Conservation (phyloP, 352 stramenopile genomes). For the Phytophthora melonis region DNA sequence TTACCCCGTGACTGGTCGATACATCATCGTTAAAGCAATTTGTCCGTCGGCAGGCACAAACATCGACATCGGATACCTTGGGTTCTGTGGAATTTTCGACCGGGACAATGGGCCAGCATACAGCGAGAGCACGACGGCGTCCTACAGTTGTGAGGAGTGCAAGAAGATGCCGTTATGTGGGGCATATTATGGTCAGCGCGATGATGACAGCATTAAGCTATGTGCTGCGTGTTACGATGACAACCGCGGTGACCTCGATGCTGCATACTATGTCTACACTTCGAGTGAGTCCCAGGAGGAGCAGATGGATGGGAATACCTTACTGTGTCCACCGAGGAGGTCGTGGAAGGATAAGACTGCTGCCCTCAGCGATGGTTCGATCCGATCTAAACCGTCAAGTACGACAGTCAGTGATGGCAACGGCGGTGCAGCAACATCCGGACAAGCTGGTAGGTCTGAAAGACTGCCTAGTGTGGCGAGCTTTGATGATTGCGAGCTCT, state of each 20-base stretch:
- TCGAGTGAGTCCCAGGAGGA: slow-evolving; percentile 46
- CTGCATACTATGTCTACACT: slow-evolving; percentile 57
- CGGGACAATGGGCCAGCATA: slow-evolving; percentile 87
- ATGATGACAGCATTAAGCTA: slow-evolving; percentile 67
- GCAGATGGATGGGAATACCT: slow-evolving; percentile 39
- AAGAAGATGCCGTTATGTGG: slow-evolving; percentile 48
- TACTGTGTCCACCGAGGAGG: slow-evolving; percentile 65
- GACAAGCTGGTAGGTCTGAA: slow-evolving; percentile 12
- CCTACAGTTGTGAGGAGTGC: slow-evolving; percentile 76
- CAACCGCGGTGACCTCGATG: slow-evolving; percentile 66
- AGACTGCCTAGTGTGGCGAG: slow-evolving; percentile 28
- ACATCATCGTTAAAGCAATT: slow-evolving; percentile 84
- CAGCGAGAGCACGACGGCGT: slow-evolving; percentile 46
- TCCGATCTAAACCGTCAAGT: slow-evolving; percentile 40
- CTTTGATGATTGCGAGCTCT: slow-evolving; percentile 89
- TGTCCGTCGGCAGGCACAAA: slow-evolving; percentile 72
- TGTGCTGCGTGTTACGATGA: slow-evolving; percentile 85
- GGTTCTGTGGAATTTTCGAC: slow-evolving; percentile 83
- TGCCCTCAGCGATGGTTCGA: slow-evolving; percentile 46
- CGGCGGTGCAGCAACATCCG: slow-evolving; percentile 2
- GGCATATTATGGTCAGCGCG: slow-evolving; percentile 69
- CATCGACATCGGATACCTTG: slow-evolving; percentile 87
- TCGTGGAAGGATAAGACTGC: slow-evolving; percentile 60
- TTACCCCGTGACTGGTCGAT: slow-evolving; percentile 72
- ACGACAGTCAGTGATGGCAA: slow-evolving; percentile 2